Conservation (phyloP, 2,329 filamentous ascomycete species). For the Thyridium curvatum region DNA sequence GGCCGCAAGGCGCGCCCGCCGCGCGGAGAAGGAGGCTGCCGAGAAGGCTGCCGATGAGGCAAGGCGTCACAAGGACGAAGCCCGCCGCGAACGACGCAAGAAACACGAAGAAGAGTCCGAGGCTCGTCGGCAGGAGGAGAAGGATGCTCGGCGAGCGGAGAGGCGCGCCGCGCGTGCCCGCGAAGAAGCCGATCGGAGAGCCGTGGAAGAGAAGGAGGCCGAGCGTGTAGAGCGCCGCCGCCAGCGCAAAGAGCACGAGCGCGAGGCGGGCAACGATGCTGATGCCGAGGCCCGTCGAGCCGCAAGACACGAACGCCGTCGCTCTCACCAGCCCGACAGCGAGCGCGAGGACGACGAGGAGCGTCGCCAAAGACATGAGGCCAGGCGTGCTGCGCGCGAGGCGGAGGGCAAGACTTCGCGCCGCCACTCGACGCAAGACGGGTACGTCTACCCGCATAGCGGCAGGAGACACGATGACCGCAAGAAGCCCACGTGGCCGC, state of each 20-base stretch:
- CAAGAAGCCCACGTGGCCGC: slow-evolving; percentile 45
- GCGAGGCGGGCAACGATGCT: slow-evolving; percentile 27
- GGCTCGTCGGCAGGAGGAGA: slow-evolving; percentile 47
- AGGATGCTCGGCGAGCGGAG: slow-evolving; percentile 51
- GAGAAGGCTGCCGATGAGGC: slow-evolving; percentile 49
- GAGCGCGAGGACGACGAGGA: slow-evolving; percentile 44
- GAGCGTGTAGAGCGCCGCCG: slow-evolving; percentile 45
- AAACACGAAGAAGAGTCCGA: slow-evolving; percentile 48
- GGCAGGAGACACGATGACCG: slow-evolving; percentile 22
- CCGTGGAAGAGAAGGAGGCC: slow-evolving; percentile 39
- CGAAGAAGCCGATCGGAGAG: slow-evolving; percentile 43
- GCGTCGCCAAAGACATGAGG: slow-evolving; percentile 47
- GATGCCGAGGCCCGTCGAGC: slow-evolving; percentile 42
- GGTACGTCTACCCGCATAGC: slow-evolving; percentile 36
- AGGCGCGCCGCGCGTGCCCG: slow-evolving; percentile 39
- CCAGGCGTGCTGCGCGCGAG: slow-evolving; percentile 37
- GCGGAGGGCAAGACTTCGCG: slow-evolving; percentile 34
- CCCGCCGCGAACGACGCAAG: slow-evolving; percentile 47
- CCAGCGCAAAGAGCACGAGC: slow-evolving; percentile 39
- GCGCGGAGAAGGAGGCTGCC: slow-evolving; percentile 43
- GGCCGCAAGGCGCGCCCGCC: slow-evolving; percentile 54
- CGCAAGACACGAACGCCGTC: slow-evolving; percentile 40
- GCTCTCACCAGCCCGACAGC: slow-evolving; percentile 27
- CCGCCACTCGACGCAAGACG: slow-evolving; percentile 33
- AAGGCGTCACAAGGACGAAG: slow-evolving; percentile 49